Conservation (phyloP, 225 moss, liverwort and hornwort species). For the Bryum argenteum region DNA sequence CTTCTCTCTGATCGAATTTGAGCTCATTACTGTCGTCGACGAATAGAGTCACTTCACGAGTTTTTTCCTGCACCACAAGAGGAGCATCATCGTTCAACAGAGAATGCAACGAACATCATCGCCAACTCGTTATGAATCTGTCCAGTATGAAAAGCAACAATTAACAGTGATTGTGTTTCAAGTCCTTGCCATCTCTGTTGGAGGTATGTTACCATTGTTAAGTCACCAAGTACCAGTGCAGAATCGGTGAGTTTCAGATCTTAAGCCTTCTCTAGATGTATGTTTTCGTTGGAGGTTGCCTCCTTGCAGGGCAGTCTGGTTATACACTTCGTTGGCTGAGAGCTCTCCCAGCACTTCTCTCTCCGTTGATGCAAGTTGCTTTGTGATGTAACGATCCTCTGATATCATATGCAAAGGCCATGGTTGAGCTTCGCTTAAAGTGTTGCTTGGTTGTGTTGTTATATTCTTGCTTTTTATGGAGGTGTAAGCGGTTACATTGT, state of each 20-base stretch:
- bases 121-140: constrained; percentile 67
- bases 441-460: too few species aligned
- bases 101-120: constrained; percentile 51
- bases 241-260: constrained; percentile 28
- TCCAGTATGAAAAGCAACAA: constrained; percentile 36
- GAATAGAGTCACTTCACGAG: constrained; percentile 55
- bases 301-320: constrained; percentile 20
- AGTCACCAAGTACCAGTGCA: constrained; percentile 34
- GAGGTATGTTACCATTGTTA: constrained; percentile 40
- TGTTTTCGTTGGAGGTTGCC: constrained; percentile 41
- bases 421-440: constrained; percentile 13
- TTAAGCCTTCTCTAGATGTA: constrained; percentile 26
- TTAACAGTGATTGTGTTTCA: constrained; percentile 49
- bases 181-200: constrained; percentile 40
- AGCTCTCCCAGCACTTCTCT: background rate
- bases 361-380: constrained; percentile 13
- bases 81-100: constrained; percentile 38
- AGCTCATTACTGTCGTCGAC: constrained; percentile 97
- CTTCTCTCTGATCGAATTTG: constrained; percentile 92
- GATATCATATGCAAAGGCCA: constrained; percentile 28
- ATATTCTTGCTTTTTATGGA: too few species aligned
- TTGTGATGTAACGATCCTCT: constrained; percentile 40
- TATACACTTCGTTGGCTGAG: constrained; percentile 28
- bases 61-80: constrained; percentile 36
- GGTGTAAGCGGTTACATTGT: too few species aligned